Base-by-base conservation (phyloP, 169 alveolate genomes). In the Cryptosporidium andersoni region DNA sequence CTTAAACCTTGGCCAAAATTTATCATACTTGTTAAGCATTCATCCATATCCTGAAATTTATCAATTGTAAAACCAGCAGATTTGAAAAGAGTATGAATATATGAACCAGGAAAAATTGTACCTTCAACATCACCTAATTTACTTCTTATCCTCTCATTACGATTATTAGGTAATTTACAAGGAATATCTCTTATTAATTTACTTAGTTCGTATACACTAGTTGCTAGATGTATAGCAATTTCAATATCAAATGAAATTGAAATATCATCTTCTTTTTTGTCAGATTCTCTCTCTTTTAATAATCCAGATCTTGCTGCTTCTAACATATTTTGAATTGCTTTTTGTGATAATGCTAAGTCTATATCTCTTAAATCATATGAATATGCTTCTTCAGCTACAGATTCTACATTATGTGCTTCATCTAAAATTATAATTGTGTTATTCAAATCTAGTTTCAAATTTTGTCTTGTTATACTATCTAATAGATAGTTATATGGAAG, bases 341-440 rank as follows among this genome's bases (percentile, higher is more conserved):
- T 90, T 65, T 81, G 65, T 65, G 89, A 90, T 47, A 90, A 80
- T 43, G 88, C 89, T 51, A 90, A 67, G 58, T 90, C 92, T 8
- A 90, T 60, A 64, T 90, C 93, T 80, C 81, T 82, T 39, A 91
- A 51, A 53, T 74, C 81, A 65, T 91, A 94, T 1, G 95, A 91
- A 36, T 91, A 92, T 2, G 96, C 97, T 16, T 88, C 93, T 80
- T 94, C 97, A 5, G 97, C 96, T 25, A 93, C 93, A 12, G 82
- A 74, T 60, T 93, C 97, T 11, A 95, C 90, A 89, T 96, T 96
- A 82, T 96, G 99, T 11, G 98, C 99, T 82, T 96, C 99, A 88
- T 96, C 99, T 51, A 96, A 94, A 48, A 96, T 94, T 25, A 96
- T 80, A 16, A 96, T 89, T 8, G 96, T 64, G 80, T 95, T 91